Evolutionary conservation across 2,329 filamentous ascomycete species (phyloP).

Genomic region (Coniochaeta sp.): DNA sequence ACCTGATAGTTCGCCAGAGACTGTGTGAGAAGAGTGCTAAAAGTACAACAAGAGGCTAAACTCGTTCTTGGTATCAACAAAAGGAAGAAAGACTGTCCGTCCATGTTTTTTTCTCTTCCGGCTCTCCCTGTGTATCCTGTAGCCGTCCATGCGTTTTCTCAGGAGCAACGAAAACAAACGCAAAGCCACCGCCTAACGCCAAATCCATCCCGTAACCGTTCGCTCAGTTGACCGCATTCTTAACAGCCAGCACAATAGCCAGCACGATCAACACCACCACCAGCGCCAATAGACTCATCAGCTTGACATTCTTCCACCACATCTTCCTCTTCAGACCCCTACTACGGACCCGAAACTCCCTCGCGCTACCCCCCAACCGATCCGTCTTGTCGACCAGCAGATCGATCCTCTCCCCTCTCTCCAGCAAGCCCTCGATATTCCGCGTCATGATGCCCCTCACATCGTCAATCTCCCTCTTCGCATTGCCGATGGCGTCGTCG

Average conservation of each 20-base stretch:
- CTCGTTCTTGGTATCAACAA: neutral
- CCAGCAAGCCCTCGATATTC: constrained; percentile 85
- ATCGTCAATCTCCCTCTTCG: constrained; percentile 85
- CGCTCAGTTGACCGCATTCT: constrained; percentile 24
- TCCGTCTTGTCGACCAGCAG: constrained; percentile 96
- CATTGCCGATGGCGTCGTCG: constrained; percentile 76
- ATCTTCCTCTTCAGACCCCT: constrained; percentile 82
- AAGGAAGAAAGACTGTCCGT: neutral
- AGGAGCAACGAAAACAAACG: neutral
- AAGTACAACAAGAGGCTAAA: neutral
- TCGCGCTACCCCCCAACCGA: constrained; percentile 75
- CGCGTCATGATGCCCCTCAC: constrained; percentile 90
- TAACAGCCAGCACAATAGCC: constrained; percentile 47
- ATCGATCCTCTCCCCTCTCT: constrained; percentile 89
- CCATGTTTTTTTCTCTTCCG: neutral
- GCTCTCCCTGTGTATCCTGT: neutral
- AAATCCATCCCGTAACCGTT: neutral
- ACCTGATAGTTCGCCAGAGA: too few species aligned
- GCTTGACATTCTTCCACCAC: constrained; percentile 99
- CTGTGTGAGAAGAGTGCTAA: too few species aligned
- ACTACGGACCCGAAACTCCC: constrained; percentile 85
- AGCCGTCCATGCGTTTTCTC: neutral
- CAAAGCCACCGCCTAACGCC: neutral
- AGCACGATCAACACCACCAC: constrained; percentile 56
- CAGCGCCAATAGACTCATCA: constrained; percentile 74